phyloP scores from a whole-genome alignment of 768 basidiomycete species.

The Xerocomellus dryophilus region DNA sequence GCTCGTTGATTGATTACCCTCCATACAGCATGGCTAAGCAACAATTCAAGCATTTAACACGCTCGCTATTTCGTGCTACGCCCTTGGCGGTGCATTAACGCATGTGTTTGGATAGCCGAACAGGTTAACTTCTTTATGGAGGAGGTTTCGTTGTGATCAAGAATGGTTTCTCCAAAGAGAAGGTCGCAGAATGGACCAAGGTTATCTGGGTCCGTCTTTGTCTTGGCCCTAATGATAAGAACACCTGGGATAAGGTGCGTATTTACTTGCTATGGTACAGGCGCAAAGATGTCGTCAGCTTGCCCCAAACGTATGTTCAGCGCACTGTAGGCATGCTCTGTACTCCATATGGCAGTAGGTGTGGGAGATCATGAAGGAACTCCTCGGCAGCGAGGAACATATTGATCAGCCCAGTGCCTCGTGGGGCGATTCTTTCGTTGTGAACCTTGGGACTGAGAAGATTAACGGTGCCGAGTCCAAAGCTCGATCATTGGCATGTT shows the following conservation, averaged over 20 bases:
- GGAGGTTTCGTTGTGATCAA: conserved; percentile 54
- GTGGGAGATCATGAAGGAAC: neutral
- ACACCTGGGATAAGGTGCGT: conserved; percentile 51
- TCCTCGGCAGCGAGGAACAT: neutral
- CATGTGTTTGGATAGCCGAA: conserved; percentile 32
- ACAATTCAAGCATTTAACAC: conserved; percentile 28
- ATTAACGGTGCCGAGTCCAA: neutral
- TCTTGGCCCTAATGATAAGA: conserved; percentile 50
- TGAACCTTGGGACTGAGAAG: neutral
- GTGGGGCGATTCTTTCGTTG: neutral
- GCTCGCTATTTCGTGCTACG: conserved; percentile 22
- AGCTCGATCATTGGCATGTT: neutral
- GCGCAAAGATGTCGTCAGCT: conserved; percentile 39
- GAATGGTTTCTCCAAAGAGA: conserved; percentile 50
- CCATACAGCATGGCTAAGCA: neutral
- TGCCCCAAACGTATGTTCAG: conserved; percentile 46
- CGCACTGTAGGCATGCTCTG: neutral
- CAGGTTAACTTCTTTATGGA: conserved; percentile 55
- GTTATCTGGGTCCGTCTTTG: conserved; percentile 53
- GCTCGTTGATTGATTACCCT: neutral
- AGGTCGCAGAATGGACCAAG: conserved; percentile 45
- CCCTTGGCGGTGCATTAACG: neutral
- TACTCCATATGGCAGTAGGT: neutral
- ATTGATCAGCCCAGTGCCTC: neutral
- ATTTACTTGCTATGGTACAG: conserved; percentile 55